phyloP scores from a whole-genome alignment of 495 filamentous ascomycete genomes.

The Hyaloscypha hepaticicola region DNA sequence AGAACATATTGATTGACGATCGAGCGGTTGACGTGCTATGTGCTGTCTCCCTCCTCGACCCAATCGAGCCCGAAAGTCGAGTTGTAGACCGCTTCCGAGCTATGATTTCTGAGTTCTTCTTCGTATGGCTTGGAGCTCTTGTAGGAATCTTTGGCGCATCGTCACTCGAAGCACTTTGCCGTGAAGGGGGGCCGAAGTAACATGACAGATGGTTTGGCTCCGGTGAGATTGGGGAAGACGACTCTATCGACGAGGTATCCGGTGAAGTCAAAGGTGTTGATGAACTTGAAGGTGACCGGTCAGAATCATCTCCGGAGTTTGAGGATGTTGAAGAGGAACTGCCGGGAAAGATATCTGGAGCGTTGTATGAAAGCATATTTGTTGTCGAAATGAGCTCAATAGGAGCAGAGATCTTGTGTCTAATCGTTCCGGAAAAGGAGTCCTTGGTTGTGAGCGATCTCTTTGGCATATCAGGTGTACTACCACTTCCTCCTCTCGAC shows the following conservation, averaged over 20 bases:
- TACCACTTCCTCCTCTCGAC: conserved; percentile 5
- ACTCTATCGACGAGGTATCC: conserved; percentile 63
- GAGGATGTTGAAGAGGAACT: conserved; percentile 57
- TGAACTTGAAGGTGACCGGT: conserved; percentile 51
- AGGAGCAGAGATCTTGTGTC: conserved; percentile 79
- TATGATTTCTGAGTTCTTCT: conserved; percentile 57
- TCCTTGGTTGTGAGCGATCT: conserved; percentile 48
- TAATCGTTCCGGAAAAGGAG: conserved; percentile 37
- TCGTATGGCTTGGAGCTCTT: conserved; percentile 80
- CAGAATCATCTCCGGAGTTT: conserved; percentile 37
- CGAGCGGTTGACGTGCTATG: conserved; percentile 28
- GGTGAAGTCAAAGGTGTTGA: conserved; percentile 67
- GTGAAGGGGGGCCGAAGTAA: conserved; percentile 63
- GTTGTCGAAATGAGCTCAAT: conserved; percentile 89
- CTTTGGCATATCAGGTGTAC: conserved; percentile 36
- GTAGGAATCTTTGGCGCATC: conserved; percentile 67
- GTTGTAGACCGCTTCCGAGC: conserved; percentile 63
- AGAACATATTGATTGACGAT: conserved; percentile 33
- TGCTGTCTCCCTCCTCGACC: conserved; percentile 37
- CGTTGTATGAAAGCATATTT: conserved; percentile 93
- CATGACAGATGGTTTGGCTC: conserved; percentile 77
- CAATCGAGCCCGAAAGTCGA: conserved; percentile 42
- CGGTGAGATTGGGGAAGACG: conserved; percentile 52
- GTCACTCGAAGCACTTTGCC: conserved; percentile 27
- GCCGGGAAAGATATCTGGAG: conserved; percentile 69